Evolutionary conservation across 345 rosid species (phyloP), one percentile per base, ranked within the genome.

Genomic region (Hirschfeldia incana): DNA sequence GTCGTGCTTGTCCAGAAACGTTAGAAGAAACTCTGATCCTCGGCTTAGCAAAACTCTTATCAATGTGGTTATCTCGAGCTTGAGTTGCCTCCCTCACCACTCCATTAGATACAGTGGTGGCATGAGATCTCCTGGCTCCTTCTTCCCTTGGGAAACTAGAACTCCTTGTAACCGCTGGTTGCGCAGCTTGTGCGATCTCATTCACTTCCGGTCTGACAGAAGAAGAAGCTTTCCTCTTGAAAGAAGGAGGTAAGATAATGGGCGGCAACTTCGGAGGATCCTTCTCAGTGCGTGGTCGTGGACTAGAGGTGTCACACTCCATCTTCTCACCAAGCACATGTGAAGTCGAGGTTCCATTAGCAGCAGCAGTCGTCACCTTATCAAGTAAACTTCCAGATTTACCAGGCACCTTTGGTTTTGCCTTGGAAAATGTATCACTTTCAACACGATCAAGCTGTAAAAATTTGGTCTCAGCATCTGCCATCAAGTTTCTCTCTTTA

Each of bases 201-300:
- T 8, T 74, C 51, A 63, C 68, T 53, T 74, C 72, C 17, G 67
- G 10, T 69, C 69, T 75, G 10, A 33, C 69, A 15, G 73, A 11
- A 57, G 64, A 58, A 70, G 44, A 11, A 70, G 69, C 65, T 80
- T 64, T 80, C 28, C 83, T 68, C 55, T 76, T 80, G 73, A 80
- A 75, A 36, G 73, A 58, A 75, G 83, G 83, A 0, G 83, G 83
- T 60, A 80, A 70, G 16, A 80, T 76, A 28, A 80, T 80, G 30
- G 76, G 15, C 36, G 83, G 83, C 8, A 16, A 2, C 60, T 70
- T 80, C 70, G 2, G 33, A 0, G 74, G 4, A 0, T 34, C 44
- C 66, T 3, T 39, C 76, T 70, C 76, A 57, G 16, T 1, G 6
- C 63, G 76, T 21, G 57, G 10, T n/a, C 4, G 57, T 42, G 80